Conservation (phyloP, 495 filamentous ascomycete genomes). For the Hypoxylon lienhwacheense region DNA sequence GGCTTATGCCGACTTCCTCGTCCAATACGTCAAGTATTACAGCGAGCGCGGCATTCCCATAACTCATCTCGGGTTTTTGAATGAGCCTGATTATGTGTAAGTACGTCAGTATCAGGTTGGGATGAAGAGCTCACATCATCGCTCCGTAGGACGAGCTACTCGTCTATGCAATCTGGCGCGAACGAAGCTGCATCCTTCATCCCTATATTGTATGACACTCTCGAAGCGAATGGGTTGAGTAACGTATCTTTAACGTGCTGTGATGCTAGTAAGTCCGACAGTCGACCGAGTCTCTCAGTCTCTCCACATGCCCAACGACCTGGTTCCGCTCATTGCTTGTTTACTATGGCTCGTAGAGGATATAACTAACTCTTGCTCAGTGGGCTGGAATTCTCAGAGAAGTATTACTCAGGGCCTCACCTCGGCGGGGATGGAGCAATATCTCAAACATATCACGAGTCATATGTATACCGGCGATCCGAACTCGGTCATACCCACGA, state of each 20-base stretch:
- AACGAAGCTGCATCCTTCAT: constrained; percentile 56
- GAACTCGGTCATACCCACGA: constrained; percentile 44
- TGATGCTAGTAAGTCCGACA: constrained; percentile 44
- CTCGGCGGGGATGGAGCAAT: constrained; percentile 44
- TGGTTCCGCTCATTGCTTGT: background rate
- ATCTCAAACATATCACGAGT: constrained; percentile 49
- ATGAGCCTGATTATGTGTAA: constrained; percentile 56
- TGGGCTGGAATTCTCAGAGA: constrained; percentile 49
- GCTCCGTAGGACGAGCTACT: constrained; percentile 41
- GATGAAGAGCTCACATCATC: background rate
- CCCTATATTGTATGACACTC: constrained; percentile 45
- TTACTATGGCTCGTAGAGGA: background rate
- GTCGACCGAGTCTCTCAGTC: background rate
- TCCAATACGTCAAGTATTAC: constrained; percentile 57
- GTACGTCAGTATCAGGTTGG: background rate
- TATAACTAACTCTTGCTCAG: too few species aligned
- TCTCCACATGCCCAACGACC: background rate
- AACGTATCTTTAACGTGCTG: constrained; percentile 52
- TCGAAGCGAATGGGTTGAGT: constrained; percentile 42
- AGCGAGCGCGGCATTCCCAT: constrained; percentile 47
- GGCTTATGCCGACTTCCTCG: constrained; percentile 58
- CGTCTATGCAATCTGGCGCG: constrained; percentile 47
- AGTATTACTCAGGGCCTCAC: constrained; percentile 47
- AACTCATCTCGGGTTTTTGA: constrained; percentile 57
- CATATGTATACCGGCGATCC: constrained; percentile 53